Evolutionary conservation across 345 rosid genomes (phyloP).

Genomic region (Eucalyptus tenuipes): DNA sequence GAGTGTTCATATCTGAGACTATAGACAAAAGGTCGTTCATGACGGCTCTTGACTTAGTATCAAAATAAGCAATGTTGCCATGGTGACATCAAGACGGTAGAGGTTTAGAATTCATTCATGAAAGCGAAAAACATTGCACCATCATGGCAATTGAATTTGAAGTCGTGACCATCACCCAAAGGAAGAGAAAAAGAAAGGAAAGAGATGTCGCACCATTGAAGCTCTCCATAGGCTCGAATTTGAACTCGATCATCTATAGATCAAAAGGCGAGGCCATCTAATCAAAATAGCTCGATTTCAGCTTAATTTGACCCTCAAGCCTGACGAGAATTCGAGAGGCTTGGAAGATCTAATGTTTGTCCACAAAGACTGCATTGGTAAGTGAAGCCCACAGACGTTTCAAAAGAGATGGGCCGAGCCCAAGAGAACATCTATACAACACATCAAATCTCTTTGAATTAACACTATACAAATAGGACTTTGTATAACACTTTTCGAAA

Average conservation of each 20-base stretch:
- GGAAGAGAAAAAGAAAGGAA: not conserved
- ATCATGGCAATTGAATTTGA: not conserved
- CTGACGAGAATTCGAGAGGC: not conserved
- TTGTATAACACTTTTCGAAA: rapidly evolving
- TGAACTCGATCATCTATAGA: not conserved
- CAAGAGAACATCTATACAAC: not conserved
- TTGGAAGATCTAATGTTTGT: not conserved
- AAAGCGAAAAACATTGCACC: not conserved
- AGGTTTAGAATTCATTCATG: not conserved
- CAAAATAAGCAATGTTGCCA: not conserved
- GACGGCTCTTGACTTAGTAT: not conserved
- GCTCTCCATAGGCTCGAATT: not conserved
- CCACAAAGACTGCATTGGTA: not conserved
- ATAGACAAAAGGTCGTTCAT: not conserved
- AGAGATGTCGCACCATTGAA: not conserved
- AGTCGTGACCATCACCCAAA: not conserved
- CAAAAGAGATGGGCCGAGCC: not conserved
- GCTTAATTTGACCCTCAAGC: not conserved
- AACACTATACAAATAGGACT: too few species aligned
- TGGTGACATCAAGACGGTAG: not conserved
- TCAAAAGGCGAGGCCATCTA: not conserved
- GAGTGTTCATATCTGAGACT: not conserved
- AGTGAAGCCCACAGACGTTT: not conserved
- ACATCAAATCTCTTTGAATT: not conserved
- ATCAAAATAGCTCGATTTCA: not conserved